phyloP scores from a whole-genome alignment of 768 basidiomycete genomes.

The Russula griseocarnosa region DNA sequence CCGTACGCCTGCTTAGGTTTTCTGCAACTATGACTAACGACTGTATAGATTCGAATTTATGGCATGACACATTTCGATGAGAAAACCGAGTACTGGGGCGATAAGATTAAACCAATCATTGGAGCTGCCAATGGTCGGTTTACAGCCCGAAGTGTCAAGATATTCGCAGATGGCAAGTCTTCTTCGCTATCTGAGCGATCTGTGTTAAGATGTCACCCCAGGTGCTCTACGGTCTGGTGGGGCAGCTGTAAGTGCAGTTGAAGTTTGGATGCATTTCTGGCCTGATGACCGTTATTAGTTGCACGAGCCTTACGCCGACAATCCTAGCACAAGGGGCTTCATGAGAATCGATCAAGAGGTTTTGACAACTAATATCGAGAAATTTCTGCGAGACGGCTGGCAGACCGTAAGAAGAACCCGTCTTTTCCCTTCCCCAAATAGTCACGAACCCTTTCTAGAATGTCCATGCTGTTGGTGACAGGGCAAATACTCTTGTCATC shows the following conservation, averaged over 20 bases:
- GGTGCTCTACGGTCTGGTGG: constrained; percentile 88
- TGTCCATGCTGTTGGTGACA: constrained; percentile 83
- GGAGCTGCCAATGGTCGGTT: constrained; percentile 59
- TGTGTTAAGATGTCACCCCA: constrained; percentile 31
- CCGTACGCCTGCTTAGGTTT: constrained; percentile 39
- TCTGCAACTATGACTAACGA: background rate
- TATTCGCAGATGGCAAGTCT: constrained; percentile 64
- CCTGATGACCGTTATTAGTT: constrained; percentile 44
- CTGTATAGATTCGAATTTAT: constrained; percentile 65
- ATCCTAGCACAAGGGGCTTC: constrained; percentile 69
- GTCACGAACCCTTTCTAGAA: constrained; percentile 47
- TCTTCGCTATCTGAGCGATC: background rate
- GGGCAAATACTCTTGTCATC: constrained; percentile 78
- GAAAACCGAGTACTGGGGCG: constrained; percentile 68
- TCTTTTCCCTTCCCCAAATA: background rate
- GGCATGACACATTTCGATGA: constrained; percentile 74
- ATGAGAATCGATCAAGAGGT: constrained; percentile 65
- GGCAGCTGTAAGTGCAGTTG: constrained; percentile 57
- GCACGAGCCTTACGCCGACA: constrained; percentile 77
- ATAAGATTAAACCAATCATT: constrained; percentile 52
- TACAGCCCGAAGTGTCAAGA: constrained; percentile 70
- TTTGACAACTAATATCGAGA: constrained; percentile 58
- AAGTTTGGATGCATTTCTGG: background rate
- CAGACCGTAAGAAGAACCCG: constrained; percentile 62
- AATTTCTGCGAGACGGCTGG: constrained; percentile 78